These are phyloP conservation scores for Euphorbia lathyris DNA, from an alignment of 345 rosid genomes.

Conservation along the genomic window DNA sequence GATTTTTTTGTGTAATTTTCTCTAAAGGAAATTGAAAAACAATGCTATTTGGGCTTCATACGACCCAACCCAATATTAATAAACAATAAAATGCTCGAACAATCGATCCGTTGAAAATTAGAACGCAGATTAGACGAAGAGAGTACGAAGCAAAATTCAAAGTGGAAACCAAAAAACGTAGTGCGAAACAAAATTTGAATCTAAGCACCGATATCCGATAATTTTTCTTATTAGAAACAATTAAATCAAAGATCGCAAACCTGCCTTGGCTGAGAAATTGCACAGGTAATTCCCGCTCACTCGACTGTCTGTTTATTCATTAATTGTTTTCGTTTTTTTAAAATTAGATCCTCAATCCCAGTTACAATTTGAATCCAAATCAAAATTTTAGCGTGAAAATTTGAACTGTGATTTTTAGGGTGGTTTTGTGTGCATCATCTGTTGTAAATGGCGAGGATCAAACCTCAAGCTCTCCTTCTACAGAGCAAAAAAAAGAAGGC, in stretches of 20 bases:
- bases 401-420: neutral
- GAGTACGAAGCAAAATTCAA: neutral
- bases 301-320: neutral
- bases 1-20: no score
- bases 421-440: no score
- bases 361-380: neutral
- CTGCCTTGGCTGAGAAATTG: no score
- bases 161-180: neutral
- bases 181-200: neutral
- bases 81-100: neutral
- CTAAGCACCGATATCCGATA: neutral
- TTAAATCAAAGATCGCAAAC: neutral
- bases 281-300: neutral
- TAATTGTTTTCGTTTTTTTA: neutral
- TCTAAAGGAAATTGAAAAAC: neutral
- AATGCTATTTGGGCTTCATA: neutral
- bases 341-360: neutral
- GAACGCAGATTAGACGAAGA: neutral
- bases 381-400: neutral
- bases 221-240: neutral
- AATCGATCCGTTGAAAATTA: neutral
- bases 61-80: neutral
- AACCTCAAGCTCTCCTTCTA: slow-evolving; percentile 65
- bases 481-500: slow-evolving; percentile 82
- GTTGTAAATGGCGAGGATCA: slow-evolving; percentile 61